Evolutionary conservation across 2,329 filamentous ascomycete species (phyloP), one percentile per base, ranked within the genome.

Genomic region (Verruconis gallopava): DNA sequence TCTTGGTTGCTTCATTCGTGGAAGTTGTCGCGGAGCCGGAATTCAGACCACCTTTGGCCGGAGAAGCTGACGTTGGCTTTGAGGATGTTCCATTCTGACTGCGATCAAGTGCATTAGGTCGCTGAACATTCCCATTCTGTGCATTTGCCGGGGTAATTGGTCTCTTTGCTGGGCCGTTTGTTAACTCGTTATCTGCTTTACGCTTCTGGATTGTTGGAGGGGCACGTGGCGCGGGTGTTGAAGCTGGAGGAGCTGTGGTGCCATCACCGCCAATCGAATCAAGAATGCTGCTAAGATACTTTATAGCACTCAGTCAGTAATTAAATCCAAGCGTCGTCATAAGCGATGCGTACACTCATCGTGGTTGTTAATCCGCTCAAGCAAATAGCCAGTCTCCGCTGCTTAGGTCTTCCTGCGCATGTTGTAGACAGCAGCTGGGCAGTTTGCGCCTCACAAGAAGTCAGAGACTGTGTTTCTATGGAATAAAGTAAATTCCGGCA

Each of bases 311-410:
- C 30, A n/a, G 19, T 5, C 18, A 14, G 30, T n/a, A 28, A n/a
- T 2, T 19, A 13, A 19, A 6, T 19, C 9, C 5, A 28, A 13
- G 25, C 13, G 3, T 13, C 13, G n/a, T 15, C 4, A 19, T 19
- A 2, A 13, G 34, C 22, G 18, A 43, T 34, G 55, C 59, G 57
- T 49, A 62, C 59, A 48, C 54, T 61, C 59, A 62, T 62, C 43
- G 46, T 56, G 52, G 49, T 17, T 21, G 9, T 38, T n/a, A n/a
- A n/a, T n/a, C n/a, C n/a, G n/a, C n/a, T n/a, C n/a, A n/a, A n/a
- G n/a, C n/a, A 34, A 55, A 46, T 20, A 53, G 52, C 28, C 33
- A 21, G 15, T 22, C 40, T 33, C 25, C 33, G 25, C 21, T 40
- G 25, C 21, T 19, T 18, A 18, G n/a, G 21, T n/a, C 14, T 40